Base-by-base conservation (phyloP, 345 rosid genomes). In the Eucalyptus tenuipes region DNA sequence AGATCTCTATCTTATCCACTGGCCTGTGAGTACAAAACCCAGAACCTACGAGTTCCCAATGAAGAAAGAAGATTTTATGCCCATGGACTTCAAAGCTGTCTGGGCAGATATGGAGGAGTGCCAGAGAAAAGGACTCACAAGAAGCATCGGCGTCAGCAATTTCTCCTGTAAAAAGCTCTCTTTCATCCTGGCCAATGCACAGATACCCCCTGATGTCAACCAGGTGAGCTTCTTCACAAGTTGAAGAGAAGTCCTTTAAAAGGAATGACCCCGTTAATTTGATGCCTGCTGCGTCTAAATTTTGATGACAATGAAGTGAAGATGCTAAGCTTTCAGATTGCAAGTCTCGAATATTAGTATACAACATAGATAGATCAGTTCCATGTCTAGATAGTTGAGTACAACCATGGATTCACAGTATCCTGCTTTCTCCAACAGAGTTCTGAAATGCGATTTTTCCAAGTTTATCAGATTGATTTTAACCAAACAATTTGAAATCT, bases 21-120 rank as follows among this genome's bases (percentile, higher is more conserved):
- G 99, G 99, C 99, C 98, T 8, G 95, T 97, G 89, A 96, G 98
- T 80, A 79, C 96, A 0, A 96, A 94, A 85, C 95, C 95, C 0
- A 98, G 97, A 49, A 92, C 85, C 68, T 93, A 88, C 49, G 95
- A 93, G 82, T 95, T 93, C 91, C 99, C 99, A 1, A 92, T 96
- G 37, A 94, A 94, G 88, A 92, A 95, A 85, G 96, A 94, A 86
- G 94, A 95, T 49, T 93, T 97, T 48, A 20, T 94, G 7, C 91
- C 95, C 4, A 92, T 96, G 96, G 96, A 97, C 87, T 95, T 91
- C 75, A 90, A 88, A 86, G 91, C 90, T 47, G 95, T 96, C 8
- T 96, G 99, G 98, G 92, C 89, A 17, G 98, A 95, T 52, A 96
- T 97, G 99, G 97, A 95, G 59, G 94, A 95, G 33, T 95, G 98